phyloP scores from a whole-genome alignment of 225 moss, liverwort and hornwort genomes.

The Neckera pumila region DNA sequence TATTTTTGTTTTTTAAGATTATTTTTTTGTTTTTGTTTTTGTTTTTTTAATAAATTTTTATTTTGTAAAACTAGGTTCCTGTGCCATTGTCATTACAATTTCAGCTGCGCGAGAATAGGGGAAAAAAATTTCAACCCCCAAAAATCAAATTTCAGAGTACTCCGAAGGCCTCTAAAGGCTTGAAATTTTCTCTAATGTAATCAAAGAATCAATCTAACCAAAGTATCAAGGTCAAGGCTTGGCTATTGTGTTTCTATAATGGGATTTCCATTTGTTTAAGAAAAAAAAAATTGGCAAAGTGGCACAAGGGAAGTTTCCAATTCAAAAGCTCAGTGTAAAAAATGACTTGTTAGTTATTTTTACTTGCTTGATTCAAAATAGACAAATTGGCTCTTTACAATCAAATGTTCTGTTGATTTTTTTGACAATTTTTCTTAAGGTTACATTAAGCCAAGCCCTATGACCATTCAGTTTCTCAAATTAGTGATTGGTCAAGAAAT shows the following conservation, averaged over 20 bases:
- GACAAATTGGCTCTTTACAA: not conserved
- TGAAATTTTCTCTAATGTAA: too few relatives aligned
- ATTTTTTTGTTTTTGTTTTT: too few relatives aligned
- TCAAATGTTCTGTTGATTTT: not conserved
- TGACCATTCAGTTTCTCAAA: not conserved
- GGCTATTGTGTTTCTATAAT: too few relatives aligned
- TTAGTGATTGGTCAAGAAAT: not conserved
- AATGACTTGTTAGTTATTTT: not conserved
- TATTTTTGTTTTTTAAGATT: too few relatives aligned
- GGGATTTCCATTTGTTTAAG: too few relatives aligned
- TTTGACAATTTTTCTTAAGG: accelerated
- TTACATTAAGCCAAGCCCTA: not conserved
- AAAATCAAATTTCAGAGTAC: too few relatives aligned
- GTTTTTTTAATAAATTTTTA: too few relatives aligned
- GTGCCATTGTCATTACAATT: too few relatives aligned
- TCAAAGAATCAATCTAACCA: not conserved
- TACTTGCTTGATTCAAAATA: not conserved
- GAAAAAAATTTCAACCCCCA: too few relatives aligned
- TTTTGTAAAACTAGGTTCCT: too few relatives aligned
- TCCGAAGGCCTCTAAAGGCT: too few relatives aligned
- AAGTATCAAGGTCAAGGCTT: not conserved
- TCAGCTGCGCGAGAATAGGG: too few relatives aligned
- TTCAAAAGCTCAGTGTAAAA: not conserved
- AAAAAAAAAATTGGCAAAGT: not conserved
- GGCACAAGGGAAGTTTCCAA: not conserved